Conservation (phyloP, 192 early-diverging fungal species). For the Backusella parvicylindrica region DNA sequence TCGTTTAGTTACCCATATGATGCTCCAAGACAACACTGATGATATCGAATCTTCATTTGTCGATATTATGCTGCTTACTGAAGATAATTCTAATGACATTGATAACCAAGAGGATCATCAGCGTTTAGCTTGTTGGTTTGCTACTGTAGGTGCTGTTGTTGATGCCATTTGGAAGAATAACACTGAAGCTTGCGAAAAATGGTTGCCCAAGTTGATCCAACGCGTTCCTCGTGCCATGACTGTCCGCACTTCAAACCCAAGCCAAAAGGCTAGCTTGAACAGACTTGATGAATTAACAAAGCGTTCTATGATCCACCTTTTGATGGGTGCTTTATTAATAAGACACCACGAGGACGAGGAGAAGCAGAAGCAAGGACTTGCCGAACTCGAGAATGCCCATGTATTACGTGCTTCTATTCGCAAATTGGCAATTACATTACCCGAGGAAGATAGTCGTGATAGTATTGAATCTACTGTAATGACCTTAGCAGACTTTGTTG, state of each 20-base stretch:
- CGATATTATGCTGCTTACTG: slow-evolving; percentile 7
- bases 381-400: slow-evolving; percentile 2
- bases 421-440: background rate
- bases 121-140: slow-evolving; percentile 16
- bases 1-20: slow-evolving; percentile 8
- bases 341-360: background rate
- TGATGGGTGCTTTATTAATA: background rate
- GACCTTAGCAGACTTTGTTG: slow-evolving; percentile 25
- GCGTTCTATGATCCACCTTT: background rate
- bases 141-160: slow-evolving; percentile 16
- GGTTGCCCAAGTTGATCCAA: background rate
- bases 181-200: background rate
- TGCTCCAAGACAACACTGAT: background rate
- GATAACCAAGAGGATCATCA: background rate
- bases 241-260: background rate
- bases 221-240: slow-evolving; percentile 4
- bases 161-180: slow-evolving; percentile 26
- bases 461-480: slow-evolving; percentile 9
- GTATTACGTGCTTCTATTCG: background rate
- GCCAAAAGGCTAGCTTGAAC: background rate
- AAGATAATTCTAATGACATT: background rate
- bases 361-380: slow-evolving; percentile 4
- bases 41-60: slow-evolving; percentile 2
- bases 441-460: background rate
- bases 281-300: background rate